These are phyloP conservation scores for Heliamphora exappendiculata DNA, from an alignment of 148 eudicot species.

Conservation along the genomic window DNA sequence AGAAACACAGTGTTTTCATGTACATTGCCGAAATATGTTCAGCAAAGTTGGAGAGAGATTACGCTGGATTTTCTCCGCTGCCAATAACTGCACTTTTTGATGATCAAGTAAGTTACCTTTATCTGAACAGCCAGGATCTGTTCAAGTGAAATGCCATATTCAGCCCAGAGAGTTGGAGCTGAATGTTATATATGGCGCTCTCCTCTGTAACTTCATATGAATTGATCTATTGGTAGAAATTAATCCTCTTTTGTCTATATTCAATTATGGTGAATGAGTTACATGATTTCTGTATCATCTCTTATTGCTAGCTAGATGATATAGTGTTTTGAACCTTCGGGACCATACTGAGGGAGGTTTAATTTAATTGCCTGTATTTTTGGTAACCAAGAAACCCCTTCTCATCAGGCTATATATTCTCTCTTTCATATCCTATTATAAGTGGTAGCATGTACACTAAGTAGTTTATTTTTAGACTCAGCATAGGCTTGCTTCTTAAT, in stretches of 20 bases:
- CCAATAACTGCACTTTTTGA: constrained; percentile 24
- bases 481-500: too few species aligned
- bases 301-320: neutral
- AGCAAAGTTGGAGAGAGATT: constrained; percentile 45
- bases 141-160: constrained; percentile 11
- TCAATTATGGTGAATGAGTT: neutral
- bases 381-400: too few species aligned
- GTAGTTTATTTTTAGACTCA: too few species aligned
- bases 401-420: too few species aligned
- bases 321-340: neutral
- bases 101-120: constrained; percentile 26
- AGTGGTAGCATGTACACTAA: too few species aligned
- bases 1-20: constrained; percentile 32
- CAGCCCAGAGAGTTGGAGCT: constrained; percentile 12
- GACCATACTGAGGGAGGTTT: neutral
- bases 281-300: neutral
- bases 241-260: neutral
- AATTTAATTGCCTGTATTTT: neutral
- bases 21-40: constrained; percentile 34
- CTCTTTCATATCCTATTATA: too few species aligned
- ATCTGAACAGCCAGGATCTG: constrained; percentile 42
- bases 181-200: neutral
- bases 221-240: neutral
- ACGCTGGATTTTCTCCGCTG: constrained; percentile 42
- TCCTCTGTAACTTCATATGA: neutral